Percentiles rank a stretch among this genome's conserved stretches.
Evolutionary conservation across 306 rosid genomes (phyloP).

Genomic region (Erythrophleum fordii): DNA sequence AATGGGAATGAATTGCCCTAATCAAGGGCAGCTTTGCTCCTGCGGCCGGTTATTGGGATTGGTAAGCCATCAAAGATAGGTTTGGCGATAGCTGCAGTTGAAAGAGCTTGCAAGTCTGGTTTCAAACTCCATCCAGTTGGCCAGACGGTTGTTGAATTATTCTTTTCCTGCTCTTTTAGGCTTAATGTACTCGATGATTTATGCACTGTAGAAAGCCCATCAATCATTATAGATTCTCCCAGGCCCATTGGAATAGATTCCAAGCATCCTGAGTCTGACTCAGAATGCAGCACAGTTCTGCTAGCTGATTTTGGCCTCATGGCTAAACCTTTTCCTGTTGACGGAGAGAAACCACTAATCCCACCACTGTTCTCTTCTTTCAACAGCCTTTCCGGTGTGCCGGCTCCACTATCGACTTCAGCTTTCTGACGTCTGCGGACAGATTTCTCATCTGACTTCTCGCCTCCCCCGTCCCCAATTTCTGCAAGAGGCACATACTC

Average conservation of each 20-base stretch:
- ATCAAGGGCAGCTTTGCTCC: conserved; percentile 86
- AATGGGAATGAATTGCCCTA: conserved; percentile 44
- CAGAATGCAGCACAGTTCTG: conserved; percentile 51
- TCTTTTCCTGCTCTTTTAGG: conserved; percentile 74
- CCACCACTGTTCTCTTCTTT: conserved; percentile 64
- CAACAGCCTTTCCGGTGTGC: conserved; percentile 59
- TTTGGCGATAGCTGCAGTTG: conserved; percentile 56
- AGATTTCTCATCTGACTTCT: conserved; percentile 72
- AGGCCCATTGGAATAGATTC: conserved; percentile 69
- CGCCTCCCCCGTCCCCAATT: conserved; percentile 55
- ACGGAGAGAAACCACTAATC: conserved; percentile 52
- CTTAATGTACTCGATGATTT: conserved; percentile 75
- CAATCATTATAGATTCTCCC: conserved; percentile 72
- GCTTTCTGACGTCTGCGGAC: conserved; percentile 80
- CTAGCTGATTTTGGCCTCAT: conserved; percentile 77
- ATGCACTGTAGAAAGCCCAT: conserved; percentile 53
- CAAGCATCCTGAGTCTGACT: conserved; percentile 64
- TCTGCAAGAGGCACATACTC: conserved; percentile 47
- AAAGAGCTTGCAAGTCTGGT: conserved; percentile 71
- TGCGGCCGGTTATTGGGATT: conserved; percentile 75
- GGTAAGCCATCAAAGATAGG: conserved; percentile 90
- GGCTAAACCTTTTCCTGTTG: conserved; percentile 67
- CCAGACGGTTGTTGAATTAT: conserved; percentile 57
- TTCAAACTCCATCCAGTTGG: conserved; percentile 72
- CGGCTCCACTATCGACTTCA: conserved; percentile 59